A percentile compares a stretch with the other conserved stretches of the same genome.
These are phyloP conservation scores for Meredithiella fracta DNA, from an alignment of 2,329 filamentous ascomycete genomes.

Conservation along the genomic window DNA sequence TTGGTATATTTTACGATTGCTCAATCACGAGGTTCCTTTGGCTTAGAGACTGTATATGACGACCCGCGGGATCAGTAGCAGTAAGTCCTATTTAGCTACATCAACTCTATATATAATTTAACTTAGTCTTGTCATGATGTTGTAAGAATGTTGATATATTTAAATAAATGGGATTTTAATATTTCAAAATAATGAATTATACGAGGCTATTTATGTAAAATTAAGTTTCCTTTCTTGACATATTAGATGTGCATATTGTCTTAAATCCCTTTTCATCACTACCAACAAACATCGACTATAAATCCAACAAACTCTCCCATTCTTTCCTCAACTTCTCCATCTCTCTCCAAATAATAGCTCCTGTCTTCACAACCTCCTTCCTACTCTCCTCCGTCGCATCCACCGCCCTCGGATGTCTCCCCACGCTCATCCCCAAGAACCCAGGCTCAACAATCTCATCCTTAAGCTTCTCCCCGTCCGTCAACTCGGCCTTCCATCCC, in stretches of 20 bases:
- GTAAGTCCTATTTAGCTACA: too few species aligned
- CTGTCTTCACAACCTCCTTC: constrained; percentile 45
- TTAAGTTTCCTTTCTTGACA: neutral
- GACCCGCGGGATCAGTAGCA: too few species aligned
- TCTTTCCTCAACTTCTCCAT: constrained; percentile 54
- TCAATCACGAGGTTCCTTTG: too few species aligned
- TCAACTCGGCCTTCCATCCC: constrained; percentile 44
- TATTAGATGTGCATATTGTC: neutral
- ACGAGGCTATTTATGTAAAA: neutral
- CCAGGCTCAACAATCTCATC: constrained; percentile 24
- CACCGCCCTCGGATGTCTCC: constrained; percentile 40
- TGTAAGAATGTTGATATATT: too few species aligned
- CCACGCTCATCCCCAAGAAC: constrained; percentile 34
- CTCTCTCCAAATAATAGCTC: constrained; percentile 45
- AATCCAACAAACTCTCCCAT: constrained; percentile 37
- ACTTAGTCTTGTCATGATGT: too few species aligned
- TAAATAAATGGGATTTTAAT: neutral
- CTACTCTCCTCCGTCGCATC: constrained; percentile 45
- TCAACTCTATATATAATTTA: too few species aligned
- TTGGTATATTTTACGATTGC: neutral
- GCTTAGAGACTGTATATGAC: too few species aligned
- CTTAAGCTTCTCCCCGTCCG: constrained; percentile 24
- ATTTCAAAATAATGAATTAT: too few species aligned
- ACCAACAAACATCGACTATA: neutral
- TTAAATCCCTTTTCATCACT: neutral